Evolutionary conservation across 2,329 filamentous ascomycete species (phyloP).

Genomic region (Podosphaera fusca): DNA sequence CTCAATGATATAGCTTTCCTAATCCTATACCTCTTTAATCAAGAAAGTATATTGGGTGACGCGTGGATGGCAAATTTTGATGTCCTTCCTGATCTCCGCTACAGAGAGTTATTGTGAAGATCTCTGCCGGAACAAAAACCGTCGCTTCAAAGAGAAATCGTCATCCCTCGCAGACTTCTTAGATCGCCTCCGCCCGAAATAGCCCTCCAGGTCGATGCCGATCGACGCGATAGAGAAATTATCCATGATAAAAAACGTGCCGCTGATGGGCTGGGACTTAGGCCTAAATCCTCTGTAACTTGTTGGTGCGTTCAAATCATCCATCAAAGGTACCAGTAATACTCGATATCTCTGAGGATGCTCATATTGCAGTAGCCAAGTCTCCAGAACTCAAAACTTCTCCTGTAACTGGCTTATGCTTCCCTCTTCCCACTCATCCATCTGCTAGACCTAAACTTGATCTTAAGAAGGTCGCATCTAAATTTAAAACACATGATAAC

Average conservation of each 20-base stretch:
- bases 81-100: neutral
- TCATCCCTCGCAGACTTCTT: neutral
- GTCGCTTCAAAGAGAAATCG: neutral
- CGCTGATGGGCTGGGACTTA: neutral
- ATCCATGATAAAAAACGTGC: neutral
- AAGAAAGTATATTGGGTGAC: neutral
- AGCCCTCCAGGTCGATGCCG: neutral
- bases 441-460: too few relatives aligned
- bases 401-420: too few relatives aligned
- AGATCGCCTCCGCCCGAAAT: neutral
- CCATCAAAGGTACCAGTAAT: neutral
- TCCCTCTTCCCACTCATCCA: too few relatives aligned
- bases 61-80: neutral
- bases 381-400: neutral
- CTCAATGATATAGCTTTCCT: neutral
- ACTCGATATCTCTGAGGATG: neutral
- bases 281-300: neutral
- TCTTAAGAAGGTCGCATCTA: too few relatives aligned
- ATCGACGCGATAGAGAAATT: neutral
- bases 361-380: neutral
- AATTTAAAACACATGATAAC: too few relatives aligned
- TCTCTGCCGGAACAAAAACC: neutral
- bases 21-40: neutral
- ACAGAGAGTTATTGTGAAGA: neutral
- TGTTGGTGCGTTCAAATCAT: neutral